phyloP scores from a whole-genome alignment of 1,284 basidiomycete genomes.

The Cryptococcus depauperatus region DNA sequence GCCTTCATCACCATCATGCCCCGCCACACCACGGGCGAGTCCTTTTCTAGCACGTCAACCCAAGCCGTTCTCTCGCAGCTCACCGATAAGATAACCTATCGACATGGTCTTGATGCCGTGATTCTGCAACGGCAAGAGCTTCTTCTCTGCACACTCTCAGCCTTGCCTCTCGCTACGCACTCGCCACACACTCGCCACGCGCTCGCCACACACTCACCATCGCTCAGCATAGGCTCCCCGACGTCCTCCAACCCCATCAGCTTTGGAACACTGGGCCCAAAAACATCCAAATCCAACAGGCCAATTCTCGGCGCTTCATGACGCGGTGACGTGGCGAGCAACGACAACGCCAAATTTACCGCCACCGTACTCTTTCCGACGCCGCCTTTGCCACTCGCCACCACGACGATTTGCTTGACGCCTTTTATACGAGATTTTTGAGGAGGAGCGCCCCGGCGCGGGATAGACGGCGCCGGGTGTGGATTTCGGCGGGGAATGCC shows the following conservation, averaged over 20 bases:
- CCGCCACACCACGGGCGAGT: slow-evolving; percentile 85
- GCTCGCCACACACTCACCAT: slow-evolving; percentile 51
- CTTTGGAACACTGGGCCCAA: slow-evolving; percentile 91
- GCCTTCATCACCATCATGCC: slow-evolving; percentile 99
- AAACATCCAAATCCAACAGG: slow-evolving; percentile 88
- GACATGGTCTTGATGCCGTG: slow-evolving; percentile 94
- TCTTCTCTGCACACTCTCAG: slow-evolving; percentile 52
- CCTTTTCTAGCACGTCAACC: slow-evolving; percentile 43
- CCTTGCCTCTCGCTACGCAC: not conserved
- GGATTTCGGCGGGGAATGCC: slow-evolving; percentile 39
- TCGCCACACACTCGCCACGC: no score
- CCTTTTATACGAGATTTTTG: slow-evolving; percentile 48
- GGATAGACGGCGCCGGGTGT: slow-evolving; percentile 42
- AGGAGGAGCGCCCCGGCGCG: slow-evolving; percentile 43
- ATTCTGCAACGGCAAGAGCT: slow-evolving; percentile 74
- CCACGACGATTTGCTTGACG: slow-evolving; percentile 61
- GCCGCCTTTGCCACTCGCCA: slow-evolving; percentile 92
- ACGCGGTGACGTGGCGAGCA: slow-evolving; percentile 45
- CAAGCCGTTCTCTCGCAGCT: slow-evolving; percentile 8
- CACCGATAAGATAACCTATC: slow-evolving; percentile 67
- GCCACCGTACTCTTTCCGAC: slow-evolving; percentile 95
- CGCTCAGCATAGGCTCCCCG: slow-evolving; percentile 71
- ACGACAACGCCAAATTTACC: slow-evolving; percentile 63
- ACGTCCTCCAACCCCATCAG: slow-evolving; percentile 80
- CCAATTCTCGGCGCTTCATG: slow-evolving; percentile 56